Evolutionary conservation across 1,284 basidiomycete genomes (phyloP), one percentile per base, ranked within the genome.

Genomic region (Dichomitus squalens): DNA sequence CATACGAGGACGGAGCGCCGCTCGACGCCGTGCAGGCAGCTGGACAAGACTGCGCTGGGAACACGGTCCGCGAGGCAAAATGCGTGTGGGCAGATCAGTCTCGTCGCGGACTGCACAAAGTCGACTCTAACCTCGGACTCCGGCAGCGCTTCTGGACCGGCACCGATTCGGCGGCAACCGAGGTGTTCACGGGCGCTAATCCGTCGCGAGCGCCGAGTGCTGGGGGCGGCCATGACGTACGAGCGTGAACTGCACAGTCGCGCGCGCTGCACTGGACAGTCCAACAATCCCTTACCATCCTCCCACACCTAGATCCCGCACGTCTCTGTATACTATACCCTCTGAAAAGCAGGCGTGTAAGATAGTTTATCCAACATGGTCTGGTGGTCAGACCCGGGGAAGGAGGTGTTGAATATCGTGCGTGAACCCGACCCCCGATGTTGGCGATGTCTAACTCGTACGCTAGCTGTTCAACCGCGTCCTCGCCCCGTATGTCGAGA

Each of bases 401-500:
- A 89, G 71, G 88, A 92, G 73, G 82, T 91, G 49, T 72, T 92
- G 68, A 87, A 90, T 73, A 82, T 90, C 55, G 90, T 92, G 63
- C 53, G 79, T 64, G 12, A 12, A 20, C 44, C 16, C 23, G 16
- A 31, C n/a, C 41, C 50, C 36, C 53, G 29, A 34, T 27, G 18
- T 44, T 49, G 11, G n/a, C 29, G 41, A 25, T 48, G 25, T 54
- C 55, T 56, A 16, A 53, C 33, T 36, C 31, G 36, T 33, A 21
- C 49, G 34, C 2, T 55, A 93, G 91, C 72, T 96, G 66, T 92
- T 96, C 78, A 97, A 97, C 74, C 86, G 92, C 66, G 91, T 97
- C 64, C 87, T 98, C 49, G 93, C 94, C 41, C 92, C 94, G 1
- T 98, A 99, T 82, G 92, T 99, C 63, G 95, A 97, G 77, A 97